Evolutionary conservation across 768 basidiomycete genomes (phyloP), one percentile per base, ranked within the genome.

Genomic region (Russula vinacea): DNA sequence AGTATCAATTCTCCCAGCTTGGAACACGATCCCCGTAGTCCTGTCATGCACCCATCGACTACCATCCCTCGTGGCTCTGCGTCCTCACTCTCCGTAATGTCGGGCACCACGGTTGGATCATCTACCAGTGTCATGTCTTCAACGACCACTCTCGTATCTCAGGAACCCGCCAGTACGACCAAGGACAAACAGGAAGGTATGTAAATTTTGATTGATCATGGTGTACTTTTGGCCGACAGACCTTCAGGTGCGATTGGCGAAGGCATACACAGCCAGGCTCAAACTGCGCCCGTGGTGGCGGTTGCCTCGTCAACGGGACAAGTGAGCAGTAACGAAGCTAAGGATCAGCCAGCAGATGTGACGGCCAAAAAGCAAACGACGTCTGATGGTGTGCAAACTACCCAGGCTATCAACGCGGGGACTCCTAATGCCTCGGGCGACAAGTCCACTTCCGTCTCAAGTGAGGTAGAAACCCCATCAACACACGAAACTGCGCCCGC

Each of bases 161-260:
- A 51, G 26, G 49, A 56, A 24, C 10, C 5, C 29, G 29, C 29
- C 24, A 49, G 22, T 14, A 19, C 5, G 29, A 45, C 33, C 24
- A 22, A 65, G 9, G 63, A 14, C 32, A 56, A 60, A n/a, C 58
- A 55, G 19, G 47, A 56, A 7, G 64, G 64, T 61, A 39, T 1
- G 59, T 32, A n/a, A 11, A 29, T 16, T 33, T 39, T 4, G 13
- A 44, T 52, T 35, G 10, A 45, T 33, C 9, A 11, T 26, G 35
- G 4, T 14, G 19, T 49, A 37, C n/a, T 9, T 35, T 61, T 52
- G 39, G 26, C 42, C 4, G 11, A 60, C 40, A 10, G 9, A 29
- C 24, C 19, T 39, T 14, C 29, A 61, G 64, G 26, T 22, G 45
- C 29, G 22, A 37, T 22, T 3, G 29, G 33, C 13, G 56, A 53